These are phyloP conservation scores for Jamesozyma rosinii DNA, from an alignment of 805 yeast genomes.

Conservation along the genomic window DNA sequence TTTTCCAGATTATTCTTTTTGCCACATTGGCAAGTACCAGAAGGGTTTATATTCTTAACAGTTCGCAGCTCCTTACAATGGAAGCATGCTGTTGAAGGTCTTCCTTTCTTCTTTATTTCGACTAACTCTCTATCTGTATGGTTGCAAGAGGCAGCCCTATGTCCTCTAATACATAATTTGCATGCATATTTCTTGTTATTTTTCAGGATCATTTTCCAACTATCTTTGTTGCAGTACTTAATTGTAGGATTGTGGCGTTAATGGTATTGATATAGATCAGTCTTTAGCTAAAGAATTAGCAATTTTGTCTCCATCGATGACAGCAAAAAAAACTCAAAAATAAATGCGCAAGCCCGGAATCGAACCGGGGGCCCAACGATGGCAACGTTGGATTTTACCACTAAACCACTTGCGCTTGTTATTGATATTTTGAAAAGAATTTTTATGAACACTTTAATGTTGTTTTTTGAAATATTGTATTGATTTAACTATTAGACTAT, in stretches of 20 bases:
- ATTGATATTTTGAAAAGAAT: no score
- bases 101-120: constrained; percentile 89
- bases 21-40: constrained; percentile 14
- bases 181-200: constrained; percentile 94
- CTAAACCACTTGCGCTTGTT: not conserved
- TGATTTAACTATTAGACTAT: no score
- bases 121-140: constrained; percentile 84
- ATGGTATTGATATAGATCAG: not conserved
- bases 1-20: constrained; percentile 1
- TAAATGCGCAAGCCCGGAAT: not conserved
- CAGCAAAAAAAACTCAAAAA: no score
- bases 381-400: not conserved
- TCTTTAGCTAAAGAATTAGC: not conserved
- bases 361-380: not conserved
- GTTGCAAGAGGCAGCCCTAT: constrained; percentile 83
- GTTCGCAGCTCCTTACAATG: constrained; percentile 75
- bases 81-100: constrained; percentile 86
- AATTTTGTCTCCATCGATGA: constrained; percentile 12
- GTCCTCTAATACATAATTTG: constrained; percentile 91
- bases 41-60: constrained; percentile 51
- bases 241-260: not conserved
- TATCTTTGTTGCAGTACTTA: not conserved
- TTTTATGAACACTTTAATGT: no score
- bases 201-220: constrained; percentile 60
- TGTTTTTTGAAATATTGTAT: no score